Base-by-base conservation (phyloP, 2,329 filamentous ascomycete genomes). In the Ophiostoma piceae region DNA sequence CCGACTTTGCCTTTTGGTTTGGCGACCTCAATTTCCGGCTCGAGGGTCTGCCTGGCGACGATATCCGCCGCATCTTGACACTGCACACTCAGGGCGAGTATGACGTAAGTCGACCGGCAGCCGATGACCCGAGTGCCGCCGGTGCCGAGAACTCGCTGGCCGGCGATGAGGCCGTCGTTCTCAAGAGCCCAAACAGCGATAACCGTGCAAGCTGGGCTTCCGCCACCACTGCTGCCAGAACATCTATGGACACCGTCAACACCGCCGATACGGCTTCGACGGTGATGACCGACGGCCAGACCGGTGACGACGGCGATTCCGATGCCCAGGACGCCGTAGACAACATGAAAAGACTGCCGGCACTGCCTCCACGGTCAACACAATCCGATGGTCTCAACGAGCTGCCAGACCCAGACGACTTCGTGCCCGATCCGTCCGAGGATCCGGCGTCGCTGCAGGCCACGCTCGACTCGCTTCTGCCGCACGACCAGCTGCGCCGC, bases 1-100 rank as follows among this genome's bases (percentile, higher is more conserved):
- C 96, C 74, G 95, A 99, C 76, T 93, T 97, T 79, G 88, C 89
- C 0, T 97, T 99, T 76, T 98, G 94, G 92, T 92, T 97, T 76
- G 95, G 95, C 7, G 95, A 99, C 78, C 83, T 99, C 60, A 99
- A 99, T 77, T 99, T 97, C 77, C 88, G 95, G 41, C 84, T 99
- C 0, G 92, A 96, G 67, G 92, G 90, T 64, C 86, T 98, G 67
- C 92, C 94, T 0, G 94, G 93, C 0, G 91, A 95, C 51, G 95
- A 99, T 77, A 95, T 99, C 66, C 87, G 94, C 41, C 87, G 91
- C 66, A 81, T 98, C 7, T 83, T 99, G 51, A 91, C 90, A 76
- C 84, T 97, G 4, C 94, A 97, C 78, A 90, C 92, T 0, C 84
- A 85, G 43, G 92, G 92, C 71, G 89, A 94, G 79, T 93, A 94